A percentile compares a stretch with the other conserved stretches of the same genome.
Evolutionary conservation across 2,329 filamentous ascomycete species (phyloP).

Genomic region (Chaetomium sp.): DNA sequence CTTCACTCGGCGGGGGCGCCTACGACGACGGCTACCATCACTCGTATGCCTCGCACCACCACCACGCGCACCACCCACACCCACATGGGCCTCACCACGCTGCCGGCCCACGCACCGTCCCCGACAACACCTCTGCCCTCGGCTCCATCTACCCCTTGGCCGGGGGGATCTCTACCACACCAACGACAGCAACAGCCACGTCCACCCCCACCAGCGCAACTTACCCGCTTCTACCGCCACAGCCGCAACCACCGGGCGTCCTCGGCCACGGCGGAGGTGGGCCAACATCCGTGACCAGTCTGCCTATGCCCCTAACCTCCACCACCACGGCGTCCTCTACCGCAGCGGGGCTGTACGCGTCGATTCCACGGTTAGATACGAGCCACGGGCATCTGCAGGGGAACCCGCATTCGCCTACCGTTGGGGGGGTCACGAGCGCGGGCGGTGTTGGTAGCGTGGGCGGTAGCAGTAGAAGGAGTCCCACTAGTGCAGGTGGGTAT

Average conservation of each 20-base stretch:
- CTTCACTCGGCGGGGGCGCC: conserved; percentile 1
- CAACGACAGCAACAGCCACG: not conserved
- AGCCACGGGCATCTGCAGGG: not conserved
- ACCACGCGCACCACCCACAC: conserved; percentile 6
- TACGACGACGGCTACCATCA: conserved; percentile 21
- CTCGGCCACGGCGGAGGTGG: too few species aligned
- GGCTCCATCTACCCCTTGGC: conserved; percentile 16
- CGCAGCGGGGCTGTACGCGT: conserved; percentile 1
- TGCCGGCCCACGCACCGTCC: conserved; percentile 23
- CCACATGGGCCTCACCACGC: too few species aligned
- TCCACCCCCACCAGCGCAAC: conserved; percentile 4
- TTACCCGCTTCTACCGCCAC: conserved; percentile 12
- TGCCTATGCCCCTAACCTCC: conserved; percentile 16
- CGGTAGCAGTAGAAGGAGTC: conserved; percentile 8
- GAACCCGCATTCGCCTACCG: conserved; percentile 7
- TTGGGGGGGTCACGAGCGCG: conserved; percentile 16
- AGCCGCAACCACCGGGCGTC: conserved; percentile 1
- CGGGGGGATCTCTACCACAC: not conserved
- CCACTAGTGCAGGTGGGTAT: not conserved
- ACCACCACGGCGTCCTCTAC: too few species aligned
- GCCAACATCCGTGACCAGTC: not conserved
- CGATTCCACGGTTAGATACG: conserved; percentile 20
- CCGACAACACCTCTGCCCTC: conserved; percentile 13
- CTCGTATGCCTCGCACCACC: conserved; percentile 16
- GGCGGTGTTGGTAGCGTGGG: conserved; percentile 13